Evolutionary conservation across 257 asterid genomes (phyloP).

Genomic region (Nicotiana benthamiana): DNA sequence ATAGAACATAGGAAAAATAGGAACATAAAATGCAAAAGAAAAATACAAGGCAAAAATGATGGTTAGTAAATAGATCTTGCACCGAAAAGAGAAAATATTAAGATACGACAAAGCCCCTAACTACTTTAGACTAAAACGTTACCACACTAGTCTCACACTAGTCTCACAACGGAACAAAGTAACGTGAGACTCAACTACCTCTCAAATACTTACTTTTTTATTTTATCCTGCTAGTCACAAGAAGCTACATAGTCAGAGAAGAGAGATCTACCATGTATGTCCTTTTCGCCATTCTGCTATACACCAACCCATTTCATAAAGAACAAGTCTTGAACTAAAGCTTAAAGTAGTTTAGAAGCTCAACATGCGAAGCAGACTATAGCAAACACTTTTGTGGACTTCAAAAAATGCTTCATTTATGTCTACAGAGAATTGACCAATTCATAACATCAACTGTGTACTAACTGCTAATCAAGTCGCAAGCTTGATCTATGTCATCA

Average conservation of each 20-base stretch:
- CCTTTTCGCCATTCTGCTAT: not conserved
- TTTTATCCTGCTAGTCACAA: not conserved
- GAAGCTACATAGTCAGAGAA: not conserved
- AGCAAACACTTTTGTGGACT: not conserved
- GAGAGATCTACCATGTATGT: not conserved
- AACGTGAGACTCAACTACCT: too few species aligned
- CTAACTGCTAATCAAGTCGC: not conserved
- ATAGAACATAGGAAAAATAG: too few species aligned
- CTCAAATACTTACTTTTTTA: too few species aligned
- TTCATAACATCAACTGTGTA: not conserved
- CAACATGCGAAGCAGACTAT: not conserved
- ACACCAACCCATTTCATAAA: not conserved
- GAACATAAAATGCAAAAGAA: too few species aligned
- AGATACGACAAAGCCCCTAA: too few species aligned
- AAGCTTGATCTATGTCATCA: not conserved
- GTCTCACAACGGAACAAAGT: too few species aligned
- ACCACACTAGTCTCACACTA: too few species aligned
- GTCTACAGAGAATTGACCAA: not conserved
- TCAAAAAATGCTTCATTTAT: not conserved
- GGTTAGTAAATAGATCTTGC: too few species aligned
- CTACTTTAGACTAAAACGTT: too few species aligned
- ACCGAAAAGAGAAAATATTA: too few species aligned
- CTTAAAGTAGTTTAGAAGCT: not conserved
- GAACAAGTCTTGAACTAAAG: not conserved
- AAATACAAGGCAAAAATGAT: too few species aligned